Conservation (phyloP, 306 rosid species). For the Vigna unguiculata region DNA sequence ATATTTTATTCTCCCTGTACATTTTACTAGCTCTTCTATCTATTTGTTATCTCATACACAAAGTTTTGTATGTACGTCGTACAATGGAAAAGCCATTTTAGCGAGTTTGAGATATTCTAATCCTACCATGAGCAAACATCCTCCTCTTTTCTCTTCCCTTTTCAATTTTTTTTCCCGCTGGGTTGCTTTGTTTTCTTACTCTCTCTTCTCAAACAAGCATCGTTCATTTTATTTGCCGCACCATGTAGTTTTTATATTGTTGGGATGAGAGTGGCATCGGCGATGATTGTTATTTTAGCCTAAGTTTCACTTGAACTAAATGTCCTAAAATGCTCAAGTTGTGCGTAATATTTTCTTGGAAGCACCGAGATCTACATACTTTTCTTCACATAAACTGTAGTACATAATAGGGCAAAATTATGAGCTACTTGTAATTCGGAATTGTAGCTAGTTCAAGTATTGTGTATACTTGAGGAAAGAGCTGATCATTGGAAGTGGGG, state of each 20-base stretch:
- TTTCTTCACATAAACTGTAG: too few relatives aligned
- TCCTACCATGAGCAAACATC: conserved; percentile 12
- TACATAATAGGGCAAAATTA: background rate
- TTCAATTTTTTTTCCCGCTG: background rate
- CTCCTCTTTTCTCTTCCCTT: background rate
- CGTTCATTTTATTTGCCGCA: background rate
- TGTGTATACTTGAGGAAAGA: background rate
- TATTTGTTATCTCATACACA: conserved; percentile 11
- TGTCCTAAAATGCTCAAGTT: background rate
- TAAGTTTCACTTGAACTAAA: background rate
- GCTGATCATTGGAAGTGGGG: background rate
- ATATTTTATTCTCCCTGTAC: conserved; percentile 35
- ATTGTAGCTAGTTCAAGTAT: background rate
- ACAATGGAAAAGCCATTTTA: conserved; percentile 20
- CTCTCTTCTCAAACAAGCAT: background rate
- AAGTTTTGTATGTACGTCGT: conserved; percentile 36
- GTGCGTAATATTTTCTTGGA: background rate
- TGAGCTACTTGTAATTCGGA: background rate
- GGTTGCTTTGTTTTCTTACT: background rate
- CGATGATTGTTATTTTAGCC: background rate
- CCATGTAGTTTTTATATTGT: background rate
- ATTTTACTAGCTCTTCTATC: conserved; percentile 31
- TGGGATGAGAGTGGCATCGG: background rate
- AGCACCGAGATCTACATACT: background rate
- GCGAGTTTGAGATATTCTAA: conserved; percentile 18